Base-by-base conservation (phyloP, 2,329 filamentous ascomycete species). In the Acrocalymma vagum region DNA sequence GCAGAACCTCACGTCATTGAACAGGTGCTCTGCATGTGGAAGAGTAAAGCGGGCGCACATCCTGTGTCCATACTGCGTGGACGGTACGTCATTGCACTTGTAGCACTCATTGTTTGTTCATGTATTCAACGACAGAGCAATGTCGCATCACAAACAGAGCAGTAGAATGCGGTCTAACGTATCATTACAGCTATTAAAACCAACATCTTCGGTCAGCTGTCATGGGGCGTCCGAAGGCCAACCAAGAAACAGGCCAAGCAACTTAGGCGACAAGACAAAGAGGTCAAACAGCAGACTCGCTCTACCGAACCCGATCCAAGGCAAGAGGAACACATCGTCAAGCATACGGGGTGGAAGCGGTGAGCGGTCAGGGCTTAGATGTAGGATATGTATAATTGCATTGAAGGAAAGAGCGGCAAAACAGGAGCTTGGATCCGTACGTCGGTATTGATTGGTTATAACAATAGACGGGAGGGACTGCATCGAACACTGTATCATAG, bases 11-110 rank as follows among this genome's bases (percentile, higher is more conserved):
- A 94, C 87, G 51, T 82, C 83, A 38, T 74, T 99, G 57, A 95
- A 91, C 75, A 89, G 84, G 64, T 99, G 94, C 68, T 88, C 93
- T 1, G 89, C 85, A 10, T 99, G 94, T 62, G 95, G 94, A 32
- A 82, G 87, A 65, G 76, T 84, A 17, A 99, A 99, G 78, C 85
- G 90, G 66, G 86, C 90, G 63, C 94, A 99, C 75, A 77, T 91
- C 23, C 70, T 99, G 53, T 99, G 94, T 71, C 85, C 90, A 14
- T 85, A 88, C 63, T 99, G 94, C 71, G 85, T 95, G 48, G 78
- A 83, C 70, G 87, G 92, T 95, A 80, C 62, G 85, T 61, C 17
- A 18, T 18, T 7, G 17, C 6, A 9, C 16, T 6, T 14, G 22
- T 18, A 14, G 35, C 11, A n/a, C 13, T n/a, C 7, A 28, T n/a